Evolutionary conservation across 2,329 filamentous ascomycete genomes (phyloP).

Genomic region (Dactylellina haptotyla): DNA sequence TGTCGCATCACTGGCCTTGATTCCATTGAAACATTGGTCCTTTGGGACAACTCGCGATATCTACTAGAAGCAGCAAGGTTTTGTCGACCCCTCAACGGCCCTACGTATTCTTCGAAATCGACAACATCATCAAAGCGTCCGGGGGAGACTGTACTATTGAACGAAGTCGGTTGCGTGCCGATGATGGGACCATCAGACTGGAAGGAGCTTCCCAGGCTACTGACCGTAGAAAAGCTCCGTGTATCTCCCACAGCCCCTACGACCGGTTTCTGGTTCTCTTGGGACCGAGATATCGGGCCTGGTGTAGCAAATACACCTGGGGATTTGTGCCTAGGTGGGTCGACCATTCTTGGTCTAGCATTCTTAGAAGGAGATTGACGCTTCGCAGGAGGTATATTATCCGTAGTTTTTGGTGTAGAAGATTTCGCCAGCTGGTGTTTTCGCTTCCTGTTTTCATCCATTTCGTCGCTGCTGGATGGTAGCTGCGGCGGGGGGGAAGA

Average conservation of each 20-base stretch:
- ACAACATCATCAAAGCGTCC: slow-evolving; percentile 2
- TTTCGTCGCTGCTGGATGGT: neutral
- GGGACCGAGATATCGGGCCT: neutral
- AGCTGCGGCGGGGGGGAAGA: neutral
- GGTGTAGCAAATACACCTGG: neutral
- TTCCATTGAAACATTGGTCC: neutral
- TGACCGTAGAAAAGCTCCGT: slow-evolving; percentile 17
- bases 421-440: neutral
- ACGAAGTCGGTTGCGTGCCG: slow-evolving; percentile 34
- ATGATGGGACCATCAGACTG: neutral
- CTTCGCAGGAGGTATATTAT: slow-evolving; percentile 8
- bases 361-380: slow-evolving; percentile 18
- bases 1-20: slow-evolving; percentile 27
- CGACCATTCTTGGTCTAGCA: no score
- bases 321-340: no score
- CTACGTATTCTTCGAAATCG: neutral
- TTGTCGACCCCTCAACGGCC: neutral
- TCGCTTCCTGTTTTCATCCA: slow-evolving; percentile 26
- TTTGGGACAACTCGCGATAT: neutral
- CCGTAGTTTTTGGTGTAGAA: neutral
- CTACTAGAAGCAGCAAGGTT: neutral
- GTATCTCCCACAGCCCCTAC: neutral
- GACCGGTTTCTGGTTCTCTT: neutral
- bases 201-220: slow-evolving; percentile 2
- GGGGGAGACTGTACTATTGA: slow-evolving; percentile 24